These are phyloP conservation scores for Sclerotiophoma versabilis DNA, from an alignment of 2,329 filamentous ascomycete genomes.

Conservation along the genomic window DNA sequence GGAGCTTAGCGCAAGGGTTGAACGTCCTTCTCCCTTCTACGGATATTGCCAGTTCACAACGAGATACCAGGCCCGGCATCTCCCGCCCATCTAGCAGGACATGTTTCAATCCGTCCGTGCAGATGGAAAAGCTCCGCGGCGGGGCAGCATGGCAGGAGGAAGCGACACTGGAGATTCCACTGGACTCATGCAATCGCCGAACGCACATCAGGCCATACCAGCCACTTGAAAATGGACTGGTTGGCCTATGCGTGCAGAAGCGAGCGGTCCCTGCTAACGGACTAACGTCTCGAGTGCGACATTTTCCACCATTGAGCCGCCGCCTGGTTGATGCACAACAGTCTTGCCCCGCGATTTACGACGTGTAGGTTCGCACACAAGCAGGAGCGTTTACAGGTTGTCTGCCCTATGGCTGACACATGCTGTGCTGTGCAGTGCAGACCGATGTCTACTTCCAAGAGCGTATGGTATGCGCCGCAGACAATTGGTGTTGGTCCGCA, in stretches of 20 bases:
- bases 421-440: neutral
- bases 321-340: neutral
- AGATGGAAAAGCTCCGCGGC: neutral
- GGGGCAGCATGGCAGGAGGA: neutral
- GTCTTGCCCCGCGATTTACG: neutral
- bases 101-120: neutral
- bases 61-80: neutral
- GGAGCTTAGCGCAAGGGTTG: neutral
- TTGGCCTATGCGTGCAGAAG: constrained; percentile 26
- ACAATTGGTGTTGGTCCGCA: no score
- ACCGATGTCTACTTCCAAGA: neutral
- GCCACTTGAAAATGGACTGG: constrained; percentile 11
- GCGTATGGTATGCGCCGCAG: neutral
- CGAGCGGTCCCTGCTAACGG: constrained; percentile 5
- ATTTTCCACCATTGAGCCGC: constrained; percentile 1
- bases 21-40: neutral
- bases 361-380: neutral
- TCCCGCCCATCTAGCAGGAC: neutral
- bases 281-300: neutral
- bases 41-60: neutral
- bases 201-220: constrained; percentile 5
- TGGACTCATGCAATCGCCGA: constrained; percentile 5
- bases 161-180: constrained; percentile 7
- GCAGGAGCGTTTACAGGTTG: neutral
- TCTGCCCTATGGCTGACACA: neutral